Base-by-base conservation (phyloP, 2,329 filamentous ascomycete species). In the Harringtonia aguacate region DNA sequence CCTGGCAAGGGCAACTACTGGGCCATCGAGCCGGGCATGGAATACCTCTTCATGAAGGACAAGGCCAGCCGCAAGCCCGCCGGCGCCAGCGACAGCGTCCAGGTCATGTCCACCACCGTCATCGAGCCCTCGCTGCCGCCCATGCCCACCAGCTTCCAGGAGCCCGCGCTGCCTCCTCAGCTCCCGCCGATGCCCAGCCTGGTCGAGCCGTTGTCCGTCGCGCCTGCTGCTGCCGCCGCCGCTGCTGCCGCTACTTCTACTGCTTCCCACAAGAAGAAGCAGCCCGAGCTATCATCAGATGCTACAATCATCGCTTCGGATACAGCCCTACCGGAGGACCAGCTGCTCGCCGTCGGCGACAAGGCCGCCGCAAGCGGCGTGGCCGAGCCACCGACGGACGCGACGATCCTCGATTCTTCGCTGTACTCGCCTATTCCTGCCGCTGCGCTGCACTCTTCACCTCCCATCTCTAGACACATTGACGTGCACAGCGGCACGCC, bases 1-100 rank as follows among this genome's bases (percentile, higher is more conserved):
- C 89, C 90, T 4, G 92, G 92, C 55, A 97, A 97, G 65, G 92
- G 92, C 36, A 90, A 95, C 63, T 97, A 97, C 67, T 97, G 92
- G 92, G 79, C 81, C 36, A 95, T 98, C 56, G 81, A 89, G 56
- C 73, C 80, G n/a, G 90, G 90, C 17, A 86, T 86, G 66, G 92
- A 97, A 66, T 75, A 79, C 48, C 80, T 87, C 52, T 97, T 95
- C 61, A 74, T 94, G 63, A 92, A 90, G 63, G 85, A 94, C 58
- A 95, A 90, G 70, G 74, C 81, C 7, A 63, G 70, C 18, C 73
- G 81, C 50, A 81, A 81, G 58, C 62, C 67, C 45, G 68, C 64
- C 44, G 71, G 65, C 48, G 72, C 65, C 52, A 74, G 66, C 50
- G 79, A 75, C 61, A 82, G 72, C 54, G 58, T 77, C 5, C 68